These are phyloP conservation scores for Neurospora sp. DNA, from an alignment of 495 filamentous ascomycete species.

Conservation along the genomic window DNA sequence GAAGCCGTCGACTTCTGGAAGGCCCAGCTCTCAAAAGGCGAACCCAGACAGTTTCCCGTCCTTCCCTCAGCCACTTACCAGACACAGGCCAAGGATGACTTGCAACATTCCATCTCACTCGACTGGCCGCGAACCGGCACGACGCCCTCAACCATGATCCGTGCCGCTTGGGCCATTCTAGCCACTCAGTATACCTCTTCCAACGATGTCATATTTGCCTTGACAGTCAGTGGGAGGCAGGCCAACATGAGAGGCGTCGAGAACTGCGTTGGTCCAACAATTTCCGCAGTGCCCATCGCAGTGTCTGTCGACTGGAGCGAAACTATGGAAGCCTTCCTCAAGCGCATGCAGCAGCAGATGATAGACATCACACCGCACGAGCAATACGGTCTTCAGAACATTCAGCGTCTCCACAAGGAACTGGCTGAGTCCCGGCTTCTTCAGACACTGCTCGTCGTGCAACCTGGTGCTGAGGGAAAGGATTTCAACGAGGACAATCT, in stretches of 20 bases:
- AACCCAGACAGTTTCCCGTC: slow-evolving; percentile 13
- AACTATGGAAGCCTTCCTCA: not conserved
- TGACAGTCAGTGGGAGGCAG: slow-evolving; percentile 34
- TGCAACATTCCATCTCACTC: not conserved
- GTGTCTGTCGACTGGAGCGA: slow-evolving; percentile 3
- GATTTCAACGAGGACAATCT: not conserved
- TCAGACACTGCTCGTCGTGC: not conserved
- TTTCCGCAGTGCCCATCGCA: slow-evolving; percentile 49
- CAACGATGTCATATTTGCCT: slow-evolving; percentile 36
- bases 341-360: not conserved
- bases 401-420: not conserved
- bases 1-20: not conserved
- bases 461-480: not conserved
- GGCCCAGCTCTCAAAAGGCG: not conserved
- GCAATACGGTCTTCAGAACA: not conserved
- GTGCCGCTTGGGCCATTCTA: slow-evolving; percentile 35
- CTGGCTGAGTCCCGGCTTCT: not conserved
- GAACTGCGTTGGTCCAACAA: slow-evolving; percentile 40
- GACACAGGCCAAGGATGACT: not conserved
- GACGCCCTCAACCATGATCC: slow-evolving; percentile 22
- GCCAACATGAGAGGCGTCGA: slow-evolving; percentile 35
- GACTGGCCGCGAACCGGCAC: not conserved
- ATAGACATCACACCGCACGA: not conserved
- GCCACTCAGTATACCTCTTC: slow-evolving; percentile 26
- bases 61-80: slow-evolving; percentile 7